Base-by-base conservation (phyloP, 352 stramenopile genomes). In the Peronospora farinosa region DNA sequence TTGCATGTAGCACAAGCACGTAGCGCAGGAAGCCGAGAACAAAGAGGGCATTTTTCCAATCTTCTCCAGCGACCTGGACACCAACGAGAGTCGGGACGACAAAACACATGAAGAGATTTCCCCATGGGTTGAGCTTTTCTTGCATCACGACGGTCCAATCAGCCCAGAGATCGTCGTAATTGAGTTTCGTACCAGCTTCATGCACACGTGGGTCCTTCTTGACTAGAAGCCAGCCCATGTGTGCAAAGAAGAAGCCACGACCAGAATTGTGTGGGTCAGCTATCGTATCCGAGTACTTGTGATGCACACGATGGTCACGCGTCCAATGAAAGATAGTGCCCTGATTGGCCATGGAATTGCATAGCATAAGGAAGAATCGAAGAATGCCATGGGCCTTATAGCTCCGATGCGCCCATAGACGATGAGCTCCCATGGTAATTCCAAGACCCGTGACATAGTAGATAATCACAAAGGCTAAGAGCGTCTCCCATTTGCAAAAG, bases 181-280 rank as follows among this genome's bases (percentile, higher is more conserved):
- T 96, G 59, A 99, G 84, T 62, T 98, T 96, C 12, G 75, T 83
- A 36, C 84, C 82, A 31, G 83, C 83, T 21, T 93, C 85, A 21
- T 96, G 65, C 46, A 98, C 91, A 31, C 83, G 81, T 2, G 77
- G 74, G 69, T 98, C 87, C 69, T 99, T 98, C 78, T 98, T 98
- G 19, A 98, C 77, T 28, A 98, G 85, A 10, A 99, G 67, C 96
- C 96, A 99, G 45, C 96, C 96, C 80, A 99, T 98, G 78, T 99
- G 96, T 8, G 96, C 87, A 64, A 98, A 99, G 80, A 98, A 99
- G 64, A 99, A 98, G 37, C 96, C 96, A n/a, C 94, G 81, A 21
- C 74, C 95, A 7, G 96, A 97, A 71, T 98, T 87, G 78, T 99
- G 96, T 39, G 90, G 90, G 52, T 96, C 88, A 3, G 84, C 83